These are phyloP conservation scores for Blastomyces emzantsi DNA, from an alignment of 2,329 filamentous ascomycete species.

Conservation along the genomic window DNA sequence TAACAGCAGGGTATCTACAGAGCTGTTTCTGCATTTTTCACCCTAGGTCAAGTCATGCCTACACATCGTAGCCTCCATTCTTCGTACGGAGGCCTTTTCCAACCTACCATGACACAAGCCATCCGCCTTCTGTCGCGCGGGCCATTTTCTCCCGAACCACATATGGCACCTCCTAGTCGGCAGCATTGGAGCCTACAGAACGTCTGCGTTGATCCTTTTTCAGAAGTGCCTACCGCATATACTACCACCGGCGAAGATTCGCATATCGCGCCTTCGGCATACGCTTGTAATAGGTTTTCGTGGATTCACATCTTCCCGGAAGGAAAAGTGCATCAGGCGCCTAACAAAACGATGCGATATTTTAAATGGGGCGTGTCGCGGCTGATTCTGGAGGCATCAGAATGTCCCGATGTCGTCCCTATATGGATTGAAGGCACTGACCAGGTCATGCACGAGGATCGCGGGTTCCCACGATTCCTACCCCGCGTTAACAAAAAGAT, in stretches of 20 bases:
- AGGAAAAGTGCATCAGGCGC: slow-evolving; percentile 84
- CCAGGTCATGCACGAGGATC: slow-evolving; percentile 75
- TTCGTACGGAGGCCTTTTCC: slow-evolving; percentile 71
- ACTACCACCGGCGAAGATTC: slow-evolving; percentile 34
- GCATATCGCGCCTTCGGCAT: slow-evolving; percentile 63
- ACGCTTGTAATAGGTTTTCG: slow-evolving; percentile 57
- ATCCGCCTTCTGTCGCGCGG: slow-evolving; percentile 70
- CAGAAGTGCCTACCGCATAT: slow-evolving; percentile 35
- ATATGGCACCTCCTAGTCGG: slow-evolving; percentile 30
- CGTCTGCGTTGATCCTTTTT: slow-evolving; percentile 41
- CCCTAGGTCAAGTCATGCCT: slow-evolving; percentile 78
- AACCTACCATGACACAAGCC: slow-evolving; percentile 78
- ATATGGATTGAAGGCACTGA: slow-evolving; percentile 93
- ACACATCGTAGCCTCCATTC: slow-evolving; percentile 77
- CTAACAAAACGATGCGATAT: slow-evolving; percentile 72
- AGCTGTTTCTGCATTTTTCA: slow-evolving; percentile 68
- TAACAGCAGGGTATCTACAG: slow-evolving; percentile 36
- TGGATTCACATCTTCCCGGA: slow-evolving; percentile 98
- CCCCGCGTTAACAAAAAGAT: slow-evolving; percentile 65
- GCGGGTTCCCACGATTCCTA: slow-evolving; percentile 68
- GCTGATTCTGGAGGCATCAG: slow-evolving; percentile 80
- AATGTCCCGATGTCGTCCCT: slow-evolving; percentile 78
- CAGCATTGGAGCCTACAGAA: slow-evolving; percentile 34
- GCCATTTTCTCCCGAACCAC: slow-evolving; percentile 45
- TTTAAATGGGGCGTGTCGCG: slow-evolving; percentile 97